Base-by-base conservation (phyloP, 495 filamentous ascomycete species). In the Staphylotrichum tortipilum region DNA sequence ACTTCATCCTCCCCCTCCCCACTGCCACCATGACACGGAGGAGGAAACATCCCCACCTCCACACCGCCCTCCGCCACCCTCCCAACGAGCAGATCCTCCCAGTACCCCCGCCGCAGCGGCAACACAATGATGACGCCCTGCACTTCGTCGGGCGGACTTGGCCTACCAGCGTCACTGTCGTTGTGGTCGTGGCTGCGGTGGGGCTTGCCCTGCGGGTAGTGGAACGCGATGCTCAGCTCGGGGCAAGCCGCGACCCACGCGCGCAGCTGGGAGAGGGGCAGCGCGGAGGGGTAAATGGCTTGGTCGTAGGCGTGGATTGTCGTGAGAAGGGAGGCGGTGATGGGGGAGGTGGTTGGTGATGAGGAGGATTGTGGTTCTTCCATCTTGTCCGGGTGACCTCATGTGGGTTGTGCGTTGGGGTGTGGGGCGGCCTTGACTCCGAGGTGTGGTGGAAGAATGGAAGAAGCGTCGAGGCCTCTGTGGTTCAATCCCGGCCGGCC, bases 41-140 rank as follows among this genome's bases (percentile, higher is more conserved):
- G 22, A 9, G 24, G 81, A 81, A 64, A 83, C 87, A 63, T 54
- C 67, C 80, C 14, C 75, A 74, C 46, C 66, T 88, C 44, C 78
- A 89, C 65, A 71, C 81, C 50, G 73, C 80, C 28, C 83, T 89
- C 80, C 69, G 86, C 44, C 76, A 88, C 53, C 75, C 83, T 52
- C 73, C 78, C 55, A 72, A 79, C 50, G 76, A 85, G 49, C 78
- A 89, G 53, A 79, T 83, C 48, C 40, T 60, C 52, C 65, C 63
- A 68, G 34, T 49, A 40, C 2, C 4, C 2, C 15, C 33, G 38
- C 10, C 29, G 21, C 7, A 67, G 33, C 0, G 64, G 64, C 2
- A 67, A 49, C 1, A 55, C 60, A 11, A 67, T 58, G 5, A 65
- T 31, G 10, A 62, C 59, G 0, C 64, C 64, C 19, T n/a, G n/a